These are phyloP conservation scores for Pontederia paniculata DNA, from an alignment of 176 grass and related monocot species.

Conservation along the genomic window DNA sequence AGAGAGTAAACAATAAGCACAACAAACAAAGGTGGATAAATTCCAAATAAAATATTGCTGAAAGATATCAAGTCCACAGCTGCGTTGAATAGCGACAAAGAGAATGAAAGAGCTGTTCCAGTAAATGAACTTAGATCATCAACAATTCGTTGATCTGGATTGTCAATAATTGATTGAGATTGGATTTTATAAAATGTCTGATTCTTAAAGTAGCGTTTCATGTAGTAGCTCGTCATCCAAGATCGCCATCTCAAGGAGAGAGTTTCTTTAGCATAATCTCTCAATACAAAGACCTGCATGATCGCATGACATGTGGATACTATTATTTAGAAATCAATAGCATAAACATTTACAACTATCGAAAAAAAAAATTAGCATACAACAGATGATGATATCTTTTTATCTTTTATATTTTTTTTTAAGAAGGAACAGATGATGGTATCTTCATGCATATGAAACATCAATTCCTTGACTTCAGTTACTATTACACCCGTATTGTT, in stretches of 20 bases:
- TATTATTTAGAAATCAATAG: background rate
- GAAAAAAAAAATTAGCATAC: no score
- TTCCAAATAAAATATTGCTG: conserved; percentile 93
- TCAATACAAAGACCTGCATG: conserved; percentile 89
- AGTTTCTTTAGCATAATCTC: conserved; percentile 92
- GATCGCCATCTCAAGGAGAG: conserved; percentile 97
- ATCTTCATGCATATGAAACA: no score
- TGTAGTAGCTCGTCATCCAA: conserved; percentile 98
- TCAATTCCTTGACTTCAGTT: no score
- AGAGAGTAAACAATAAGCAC: conserved; percentile 96
- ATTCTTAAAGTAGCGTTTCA: conserved; percentile 86
- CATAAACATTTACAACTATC: background rate
- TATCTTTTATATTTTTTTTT: no score
- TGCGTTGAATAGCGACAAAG: conserved; percentile 78
- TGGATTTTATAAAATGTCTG: conserved; percentile 89
- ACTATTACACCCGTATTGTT: no score
- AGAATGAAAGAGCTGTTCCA: conserved; percentile 81
- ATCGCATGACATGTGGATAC: no score
- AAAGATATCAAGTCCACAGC: conserved; percentile 92
- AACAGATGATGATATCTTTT: no score
- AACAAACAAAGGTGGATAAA: conserved; percentile 86
- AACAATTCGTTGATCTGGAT: conserved; percentile 90
- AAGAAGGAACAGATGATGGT: no score
- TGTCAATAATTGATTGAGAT: conserved; percentile 90
- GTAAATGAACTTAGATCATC: conserved; percentile 93